Evolutionary conservation across 2,329 filamentous ascomycete genomes (phyloP).

Genomic region (Geosmithia flava): DNA sequence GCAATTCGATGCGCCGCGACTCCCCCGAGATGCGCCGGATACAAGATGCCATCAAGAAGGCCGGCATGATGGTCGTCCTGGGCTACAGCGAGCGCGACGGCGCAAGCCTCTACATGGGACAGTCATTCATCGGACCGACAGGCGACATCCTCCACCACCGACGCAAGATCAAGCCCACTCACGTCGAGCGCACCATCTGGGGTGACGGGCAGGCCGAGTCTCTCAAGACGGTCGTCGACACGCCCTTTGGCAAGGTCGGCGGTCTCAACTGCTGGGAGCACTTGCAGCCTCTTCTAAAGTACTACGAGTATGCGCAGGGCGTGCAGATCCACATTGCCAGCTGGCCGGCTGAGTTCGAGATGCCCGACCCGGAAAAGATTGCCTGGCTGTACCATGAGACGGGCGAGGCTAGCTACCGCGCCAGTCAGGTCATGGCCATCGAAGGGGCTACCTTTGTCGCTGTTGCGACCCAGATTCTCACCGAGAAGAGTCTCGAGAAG

Average conservation of each 20-base stretch:
- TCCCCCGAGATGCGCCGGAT: conserved; percentile 29
- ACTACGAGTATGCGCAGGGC: conserved; percentile 26
- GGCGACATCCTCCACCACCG: conserved; percentile 31
- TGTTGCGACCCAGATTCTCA: conserved; percentile 24
- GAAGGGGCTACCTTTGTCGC: conserved; percentile 41
- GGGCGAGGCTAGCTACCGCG: conserved; percentile 21
- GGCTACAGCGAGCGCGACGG: conserved; percentile 27
- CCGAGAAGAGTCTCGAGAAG: conserved; percentile 22
- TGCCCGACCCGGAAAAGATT: conserved; percentile 4
- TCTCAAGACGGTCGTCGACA: conserved; percentile 36
- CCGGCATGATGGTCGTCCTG: conserved; percentile 27
- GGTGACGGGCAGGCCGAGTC: conserved; percentile 45
- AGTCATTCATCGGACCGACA: conserved; percentile 36
- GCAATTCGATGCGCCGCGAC: conserved; percentile 25
- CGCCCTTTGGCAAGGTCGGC: conserved; percentile 23
- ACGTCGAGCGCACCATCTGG: conserved; percentile 33
- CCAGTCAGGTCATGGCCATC: conserved; percentile 42
- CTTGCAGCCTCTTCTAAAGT: conserved; percentile 32
- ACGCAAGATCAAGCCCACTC: conserved; percentile 38
- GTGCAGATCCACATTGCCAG: conserved; percentile 20
- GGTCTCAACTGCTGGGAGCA: conserved; percentile 37
- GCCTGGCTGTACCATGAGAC: conserved; percentile 17
- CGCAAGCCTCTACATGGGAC: conserved; percentile 30
- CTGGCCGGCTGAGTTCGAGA: conserved; percentile 16
- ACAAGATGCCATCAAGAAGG: conserved; percentile 27